Evolutionary conservation across 352 stramenopile species (phyloP).

Genomic region (Globisporangium middletonii): DNA sequence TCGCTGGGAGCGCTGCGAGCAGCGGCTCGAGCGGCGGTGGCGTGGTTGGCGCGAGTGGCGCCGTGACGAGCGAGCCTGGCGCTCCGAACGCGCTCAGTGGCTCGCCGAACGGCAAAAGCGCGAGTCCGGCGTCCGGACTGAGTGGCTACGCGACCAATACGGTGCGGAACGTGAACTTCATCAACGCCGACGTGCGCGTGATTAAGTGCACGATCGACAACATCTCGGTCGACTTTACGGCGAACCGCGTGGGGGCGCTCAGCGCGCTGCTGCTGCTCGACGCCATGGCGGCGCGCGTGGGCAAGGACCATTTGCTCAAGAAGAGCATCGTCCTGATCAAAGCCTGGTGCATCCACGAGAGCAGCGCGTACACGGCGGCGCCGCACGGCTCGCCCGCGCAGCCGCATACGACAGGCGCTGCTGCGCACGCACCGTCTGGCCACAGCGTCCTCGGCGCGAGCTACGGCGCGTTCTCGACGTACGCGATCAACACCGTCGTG

Average conservation of each 20-base stretch:
- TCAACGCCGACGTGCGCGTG: constrained; percentile 84
- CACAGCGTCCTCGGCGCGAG: constrained; percentile 76
- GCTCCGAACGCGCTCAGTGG: neutral
- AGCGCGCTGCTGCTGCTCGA: constrained; percentile 81
- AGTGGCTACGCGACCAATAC: constrained; percentile 23
- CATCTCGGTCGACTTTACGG: constrained; percentile 83
- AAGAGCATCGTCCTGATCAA: constrained; percentile 87
- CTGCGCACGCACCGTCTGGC: neutral
- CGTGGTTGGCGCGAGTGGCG: neutral
- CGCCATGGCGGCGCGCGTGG: constrained; percentile 71
- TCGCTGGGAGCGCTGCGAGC: constrained; percentile 36
- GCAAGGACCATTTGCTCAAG: constrained; percentile 83
- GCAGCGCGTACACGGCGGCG: constrained; percentile 41
- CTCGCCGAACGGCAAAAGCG: neutral
- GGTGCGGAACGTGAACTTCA: constrained; percentile 87
- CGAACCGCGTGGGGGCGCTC: constrained; percentile 78
- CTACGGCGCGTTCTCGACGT: constrained; percentile 72
- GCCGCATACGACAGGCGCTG: neutral
- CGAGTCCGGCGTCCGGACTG: neutral
- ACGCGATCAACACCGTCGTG: constrained; percentile 87
- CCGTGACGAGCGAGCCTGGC: neutral
- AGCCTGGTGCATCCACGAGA: constrained; percentile 88
- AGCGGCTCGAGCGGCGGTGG: constrained; percentile 4
- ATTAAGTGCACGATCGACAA: constrained; percentile 92
- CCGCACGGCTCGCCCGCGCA: constrained; percentile 6